Base-by-base conservation (phyloP, 208 protist genomes). In the Strigomonas oncopelti region DNA sequence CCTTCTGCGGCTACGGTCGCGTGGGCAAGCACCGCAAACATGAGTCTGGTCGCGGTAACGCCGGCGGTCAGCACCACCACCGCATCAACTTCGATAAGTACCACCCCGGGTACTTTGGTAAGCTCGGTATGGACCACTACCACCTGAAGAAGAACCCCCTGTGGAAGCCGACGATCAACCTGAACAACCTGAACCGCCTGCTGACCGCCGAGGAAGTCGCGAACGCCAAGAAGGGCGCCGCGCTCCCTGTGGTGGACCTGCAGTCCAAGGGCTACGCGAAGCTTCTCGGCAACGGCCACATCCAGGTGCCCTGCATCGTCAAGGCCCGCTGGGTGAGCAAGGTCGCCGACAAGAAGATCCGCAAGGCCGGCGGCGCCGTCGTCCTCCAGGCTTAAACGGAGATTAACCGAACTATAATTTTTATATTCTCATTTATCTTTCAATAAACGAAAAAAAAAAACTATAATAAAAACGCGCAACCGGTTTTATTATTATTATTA, bases 51-150 rank as follows among this genome's bases (percentile, higher is more conserved):
- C 96, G 98, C 84, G 99, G 99, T 99, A 99, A 99, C 84, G 98
- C 98, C 81, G 99, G 99, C 97, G 99, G 99, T 80, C 82, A 97
- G 81, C 97, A 99, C 91, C 98, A 99, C 83, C 97, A 99, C 90
- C 90, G 98, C 66, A 99, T 99, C 81, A 97, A 96, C 89, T 98
- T 99, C 73, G 96, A 99, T 85, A 99, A 99, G 93, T 99, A 99
- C 95, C 99, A 99, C 84, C 99, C 99, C 67, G 99, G 98, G 69
- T 99, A 99, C 91, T 99, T 99, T 81, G 99, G 99, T 80, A 99
- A 99, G 95, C 90, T 99, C 42, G 99, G 99, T 88, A 99, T 99
- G 98, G 83, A 99, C 69, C 87, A 98, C 87, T 98, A 99, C 87
- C 83, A 94, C 83, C 80, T 87, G 62, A 97, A 93, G 75, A 94